Evolutionary conservation across 805 yeast species (phyloP).

Genomic region (Saccharomyces eubayanus): DNA sequence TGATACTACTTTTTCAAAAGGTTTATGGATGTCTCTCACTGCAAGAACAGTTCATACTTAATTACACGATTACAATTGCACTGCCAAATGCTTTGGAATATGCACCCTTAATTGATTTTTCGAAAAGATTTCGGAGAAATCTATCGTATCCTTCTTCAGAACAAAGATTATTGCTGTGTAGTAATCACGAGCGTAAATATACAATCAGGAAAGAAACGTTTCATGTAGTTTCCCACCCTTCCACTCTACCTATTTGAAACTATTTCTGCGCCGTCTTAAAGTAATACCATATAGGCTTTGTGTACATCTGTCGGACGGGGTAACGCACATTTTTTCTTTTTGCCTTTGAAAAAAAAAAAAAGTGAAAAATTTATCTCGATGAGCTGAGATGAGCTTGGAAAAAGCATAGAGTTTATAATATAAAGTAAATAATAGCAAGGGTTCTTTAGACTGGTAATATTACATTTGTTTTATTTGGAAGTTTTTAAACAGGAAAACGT

Average conservation of each 20-base stretch:
- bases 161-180: not conserved
- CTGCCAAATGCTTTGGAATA: not conserved
- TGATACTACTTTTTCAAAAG: not conserved
- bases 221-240: not conserved
- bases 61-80: not conserved
- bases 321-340: not conserved
- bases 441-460: not conserved
- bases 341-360: not conserved
- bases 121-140: not conserved
- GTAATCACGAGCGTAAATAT: not conserved
- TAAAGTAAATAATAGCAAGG: not conserved
- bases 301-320: not conserved
- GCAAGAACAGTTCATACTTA: not conserved
- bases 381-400: slow-evolving; percentile 16
- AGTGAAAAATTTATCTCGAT: slow-evolving; percentile 6
- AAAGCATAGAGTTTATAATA: not conserved
- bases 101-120: not conserved
- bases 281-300: not conserved
- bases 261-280: not conserved
- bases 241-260: not conserved
- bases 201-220: not conserved
- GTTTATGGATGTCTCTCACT: not conserved
- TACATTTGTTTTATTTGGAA: not conserved
- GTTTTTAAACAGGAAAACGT: not conserved
- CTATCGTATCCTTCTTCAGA: not conserved